Percentiles rank a stretch among this genome's conserved stretches.
Evolutionary conservation across 176 grass and related monocot genomes (phyloP).

Genomic region (Dendrocalamus sinicus): DNA sequence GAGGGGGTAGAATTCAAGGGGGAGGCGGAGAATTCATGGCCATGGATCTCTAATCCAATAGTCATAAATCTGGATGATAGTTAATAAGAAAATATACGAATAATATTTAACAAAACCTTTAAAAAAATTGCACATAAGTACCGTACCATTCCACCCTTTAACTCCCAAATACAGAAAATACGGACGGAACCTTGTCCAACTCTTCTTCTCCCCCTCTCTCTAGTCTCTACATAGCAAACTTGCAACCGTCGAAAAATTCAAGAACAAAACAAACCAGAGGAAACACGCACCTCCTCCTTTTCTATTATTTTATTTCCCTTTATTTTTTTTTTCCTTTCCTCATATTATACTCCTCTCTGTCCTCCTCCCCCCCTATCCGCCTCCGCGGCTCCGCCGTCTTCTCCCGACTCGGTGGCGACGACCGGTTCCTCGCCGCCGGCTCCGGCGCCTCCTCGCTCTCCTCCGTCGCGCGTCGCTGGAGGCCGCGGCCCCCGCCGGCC

Average conservation of each 20-base stretch:
- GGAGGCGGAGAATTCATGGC: too few species aligned
- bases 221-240: not conserved
- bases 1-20: too few species aligned
- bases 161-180: not conserved
- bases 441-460: not conserved
- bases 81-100: too few species aligned
- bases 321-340: not conserved
- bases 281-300: not conserved
- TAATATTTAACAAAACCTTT: too few species aligned
- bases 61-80: too few species aligned
- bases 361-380: slow-evolving; percentile 40
- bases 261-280: not conserved
- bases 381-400: slow-evolving; percentile 39
- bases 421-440: slow-evolving; percentile 28
- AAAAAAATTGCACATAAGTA: not conserved
- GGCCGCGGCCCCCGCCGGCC: not conserved
- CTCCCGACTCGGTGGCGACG: slow-evolving; percentile 46
- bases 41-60: too few species aligned
- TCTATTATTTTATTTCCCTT: not conserved
- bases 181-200: not conserved
- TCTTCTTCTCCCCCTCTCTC: not conserved
- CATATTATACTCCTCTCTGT: slow-evolving; percentile 35
- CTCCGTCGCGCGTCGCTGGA: not conserved
- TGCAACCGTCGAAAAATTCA: not conserved
- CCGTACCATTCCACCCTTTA: not conserved